Evolutionary conservation across 257 asterid species (phyloP).

Genomic region (Jacaranda mimosifolia): DNA sequence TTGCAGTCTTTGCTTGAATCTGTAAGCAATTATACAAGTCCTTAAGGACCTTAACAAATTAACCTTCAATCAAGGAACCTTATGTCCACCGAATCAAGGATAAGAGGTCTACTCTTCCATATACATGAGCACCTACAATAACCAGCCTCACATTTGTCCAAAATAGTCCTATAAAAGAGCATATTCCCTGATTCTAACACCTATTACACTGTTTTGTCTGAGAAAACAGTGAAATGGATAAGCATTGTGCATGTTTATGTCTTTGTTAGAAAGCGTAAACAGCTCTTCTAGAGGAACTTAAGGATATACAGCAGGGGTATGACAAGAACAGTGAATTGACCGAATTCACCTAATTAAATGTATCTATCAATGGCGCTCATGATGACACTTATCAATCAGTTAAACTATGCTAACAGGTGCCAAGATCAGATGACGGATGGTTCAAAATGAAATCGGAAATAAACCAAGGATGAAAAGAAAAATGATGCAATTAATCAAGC

Average conservation of each 20-base stretch:
- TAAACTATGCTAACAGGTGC: not conserved
- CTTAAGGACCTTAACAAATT: not conserved
- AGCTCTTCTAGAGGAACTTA: not conserved
- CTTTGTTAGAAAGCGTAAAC: no score
- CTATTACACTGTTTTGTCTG: not conserved
- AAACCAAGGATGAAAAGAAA: not conserved
- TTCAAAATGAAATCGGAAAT: slow-evolving; percentile 11
- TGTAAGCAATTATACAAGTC: not conserved
- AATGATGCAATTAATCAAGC: not conserved
- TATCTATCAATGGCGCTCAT: not conserved
- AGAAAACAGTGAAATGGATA: no score
- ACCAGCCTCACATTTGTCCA: not conserved
- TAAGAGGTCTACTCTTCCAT: slow-evolving; percentile 9
- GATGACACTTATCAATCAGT: slow-evolving; percentile 6
- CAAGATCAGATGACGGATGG: not conserved
- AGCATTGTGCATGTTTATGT: no score
- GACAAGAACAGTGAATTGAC: not conserved
- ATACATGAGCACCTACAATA: not conserved
- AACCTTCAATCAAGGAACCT: slow-evolving; percentile 7
- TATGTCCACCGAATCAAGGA: not conserved
- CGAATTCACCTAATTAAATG: not conserved
- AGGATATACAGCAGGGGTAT: not conserved
- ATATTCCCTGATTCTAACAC: not conserved
- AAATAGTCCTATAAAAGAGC: not conserved
- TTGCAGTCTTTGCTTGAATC: not conserved